Percentiles rank a stretch among this genome's conserved stretches.
phyloP scores from a whole-genome alignment of 345 rosid genomes.

The Rhizophora apiculata region DNA sequence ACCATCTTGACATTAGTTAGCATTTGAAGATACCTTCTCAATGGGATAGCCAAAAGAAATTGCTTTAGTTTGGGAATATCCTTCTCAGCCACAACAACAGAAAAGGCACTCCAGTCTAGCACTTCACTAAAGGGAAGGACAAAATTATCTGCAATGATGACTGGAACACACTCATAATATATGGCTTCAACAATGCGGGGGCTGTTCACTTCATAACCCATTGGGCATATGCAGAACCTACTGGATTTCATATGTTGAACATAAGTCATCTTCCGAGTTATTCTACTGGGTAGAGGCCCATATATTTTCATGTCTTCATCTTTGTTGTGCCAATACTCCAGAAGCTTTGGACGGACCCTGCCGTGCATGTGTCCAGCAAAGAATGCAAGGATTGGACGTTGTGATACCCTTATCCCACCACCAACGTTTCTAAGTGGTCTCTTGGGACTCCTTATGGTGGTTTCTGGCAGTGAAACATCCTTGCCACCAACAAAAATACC shows the following conservation, averaged over 20 bases:
- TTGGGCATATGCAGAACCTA: conserved; percentile 78
- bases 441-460: conserved; percentile 61
- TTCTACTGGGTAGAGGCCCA: conserved; percentile 52
- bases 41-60: conserved; percentile 58
- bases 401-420: conserved; percentile 66
- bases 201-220: conserved; percentile 93
- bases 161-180: conserved; percentile 87
- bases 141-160: conserved; percentile 84
- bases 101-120: conserved; percentile 80
- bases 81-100: conserved; percentile 66
- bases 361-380: conserved; percentile 91
- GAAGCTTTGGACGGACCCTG: conserved; percentile 70
- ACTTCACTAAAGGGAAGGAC: conserved; percentile 72
- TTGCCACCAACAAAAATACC: conserved; percentile 53
- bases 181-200: conserved; percentile 87
- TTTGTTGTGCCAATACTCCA: conserved; percentile 69
- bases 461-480: conserved; percentile 88
- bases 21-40: conserved; percentile 62
- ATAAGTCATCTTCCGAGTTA: conserved; percentile 62
- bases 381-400: conserved; percentile 85
- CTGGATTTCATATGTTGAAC: conserved; percentile 91
- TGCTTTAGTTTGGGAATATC: conserved; percentile 85
- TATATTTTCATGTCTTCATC: conserved; percentile 79
- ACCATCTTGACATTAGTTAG: conserved; percentile 67
- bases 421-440: conserved; percentile 68